Percentiles rank a stretch among this genome's conserved stretches.
Evolutionary conservation across 1,284 basidiomycete species (phyloP).

Genomic region (Boletellus deceptivus): DNA sequence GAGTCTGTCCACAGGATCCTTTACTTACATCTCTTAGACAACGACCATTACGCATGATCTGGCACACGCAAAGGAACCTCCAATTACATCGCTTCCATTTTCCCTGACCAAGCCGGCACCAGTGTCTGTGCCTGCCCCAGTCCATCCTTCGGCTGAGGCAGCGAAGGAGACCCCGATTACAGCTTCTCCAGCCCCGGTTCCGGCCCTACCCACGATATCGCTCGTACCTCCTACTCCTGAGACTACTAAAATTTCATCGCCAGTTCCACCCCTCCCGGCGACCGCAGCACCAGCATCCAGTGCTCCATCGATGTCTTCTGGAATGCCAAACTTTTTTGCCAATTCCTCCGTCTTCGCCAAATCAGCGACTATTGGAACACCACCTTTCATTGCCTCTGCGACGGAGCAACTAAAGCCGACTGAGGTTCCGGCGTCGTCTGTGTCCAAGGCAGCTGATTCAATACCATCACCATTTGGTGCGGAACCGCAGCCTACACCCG

Average conservation of each 20-base stretch:
- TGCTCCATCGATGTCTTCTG: constrained; percentile 13
- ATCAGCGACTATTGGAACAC: constrained; percentile 15
- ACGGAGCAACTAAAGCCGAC: constrained; percentile 15
- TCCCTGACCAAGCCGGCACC: constrained; percentile 47
- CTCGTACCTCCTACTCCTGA: constrained; percentile 34
- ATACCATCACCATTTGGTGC: constrained; percentile 20
- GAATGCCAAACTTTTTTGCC: constrained; percentile 54
- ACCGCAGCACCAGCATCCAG: constrained; percentile 3
- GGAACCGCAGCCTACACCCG: constrained; percentile 10
- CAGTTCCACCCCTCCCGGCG: constrained; percentile 14
- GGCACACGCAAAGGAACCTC: constrained; percentile 58
- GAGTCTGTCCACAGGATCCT: neutral
- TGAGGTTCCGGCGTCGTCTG: constrained; percentile 9
- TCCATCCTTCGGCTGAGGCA: constrained; percentile 2
- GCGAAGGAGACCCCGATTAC: constrained; percentile 2
- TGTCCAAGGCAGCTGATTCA: constrained; percentile 8
- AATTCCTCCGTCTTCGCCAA: constrained; percentile 36
- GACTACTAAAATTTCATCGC: constrained; percentile 16
- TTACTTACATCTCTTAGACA: constrained; percentile 24
- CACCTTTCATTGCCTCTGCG: constrained; percentile 7
- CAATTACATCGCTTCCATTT: constrained; percentile 62
- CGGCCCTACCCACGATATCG: constrained; percentile 22
- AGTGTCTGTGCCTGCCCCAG: constrained; percentile 1
- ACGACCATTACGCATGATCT: constrained; percentile 37
- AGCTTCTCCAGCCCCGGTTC: constrained; percentile 5